Evolutionary conservation across 2,329 filamentous ascomycete species (phyloP), one percentile per base, ranked within the genome.

Genomic region (Apiospora rasikravindrae): DNA sequence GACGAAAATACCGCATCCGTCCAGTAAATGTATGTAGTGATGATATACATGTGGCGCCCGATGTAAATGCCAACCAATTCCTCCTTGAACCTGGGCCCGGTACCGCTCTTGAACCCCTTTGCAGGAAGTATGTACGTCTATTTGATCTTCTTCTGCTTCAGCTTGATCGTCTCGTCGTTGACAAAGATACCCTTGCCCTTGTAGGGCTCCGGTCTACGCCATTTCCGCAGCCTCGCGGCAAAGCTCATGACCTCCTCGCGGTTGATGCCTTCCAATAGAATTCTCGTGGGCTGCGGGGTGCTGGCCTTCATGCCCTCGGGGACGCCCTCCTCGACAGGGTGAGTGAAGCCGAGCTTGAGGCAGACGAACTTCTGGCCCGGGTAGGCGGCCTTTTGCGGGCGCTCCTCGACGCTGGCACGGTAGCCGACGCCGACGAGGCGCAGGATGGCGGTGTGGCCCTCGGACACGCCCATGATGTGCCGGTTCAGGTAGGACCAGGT

Each of bases 121-220:
- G 57, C 33, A 10, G 10, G 19, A 7, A 4, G 6, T 40, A 2
- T 40, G 5, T 1, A 26, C 24, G 77, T 81, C 86, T 91, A 96
- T 88, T 95, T 96, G 83, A 96, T 94, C 89, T 96, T 96, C 92
- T 98, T 99, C 80, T 94, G 93, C 92, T 99, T 99, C 84, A 99
- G 83, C 88, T 93, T 97, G 85, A 99, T 98, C 42, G 95, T 98
- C 88, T 99, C 95, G 75, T 95, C 94, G 80, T 98, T 97, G 78
- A 99, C 92, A 82, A 98, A 99, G 78, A 99, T 97, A 78, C 96
- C 96, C 90, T 99, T 98, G 77, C 96, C 96, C 90, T 99, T 99
- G 85, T 99, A 99, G 76, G 96, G 96, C 85, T 99, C 96, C 42
- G 96, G 96, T 75, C 89, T 89, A 81, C 96, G 92, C 96, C 96